These are phyloP conservation scores for Ophiostoma quercus DNA, from an alignment of 2,329 filamentous ascomycete genomes.

Conservation along the genomic window DNA sequence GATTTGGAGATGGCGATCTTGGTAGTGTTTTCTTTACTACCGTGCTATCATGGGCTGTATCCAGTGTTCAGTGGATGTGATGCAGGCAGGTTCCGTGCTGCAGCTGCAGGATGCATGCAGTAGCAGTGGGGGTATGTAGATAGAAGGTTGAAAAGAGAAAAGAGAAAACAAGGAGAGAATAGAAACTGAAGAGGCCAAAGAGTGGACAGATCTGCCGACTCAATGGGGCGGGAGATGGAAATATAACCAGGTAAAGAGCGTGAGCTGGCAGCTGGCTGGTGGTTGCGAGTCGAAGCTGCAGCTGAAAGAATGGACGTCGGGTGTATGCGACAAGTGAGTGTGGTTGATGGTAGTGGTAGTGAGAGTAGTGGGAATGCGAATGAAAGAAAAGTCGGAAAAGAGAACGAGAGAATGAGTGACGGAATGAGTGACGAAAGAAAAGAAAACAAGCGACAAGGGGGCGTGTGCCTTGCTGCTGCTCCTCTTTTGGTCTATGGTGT, in stretches of 20 bases:
- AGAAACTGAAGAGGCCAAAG: neutral
- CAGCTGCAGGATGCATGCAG: slow-evolving; percentile 1
- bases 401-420: neutral
- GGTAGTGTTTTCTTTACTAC: neutral
- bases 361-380: neutral
- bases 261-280: neutral
- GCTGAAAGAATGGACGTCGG: neutral
- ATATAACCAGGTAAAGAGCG: slow-evolving; percentile 13
- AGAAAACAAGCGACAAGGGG: neutral
- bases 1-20: neutral
- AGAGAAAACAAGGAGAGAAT: no score
- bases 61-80: neutral
- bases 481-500: slow-evolving; percentile 20
- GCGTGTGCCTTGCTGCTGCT: slow-evolving; percentile 13
- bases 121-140: neutral
- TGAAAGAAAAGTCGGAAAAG: neutral
- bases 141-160: neutral
- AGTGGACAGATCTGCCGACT: slow-evolving; percentile 6
- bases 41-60: neutral
- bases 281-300: slow-evolving; percentile 3
- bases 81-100: slow-evolving; percentile 7
- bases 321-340: neutral
- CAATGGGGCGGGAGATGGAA: slow-evolving; percentile 4
- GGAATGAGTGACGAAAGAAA: slow-evolving; percentile 9
- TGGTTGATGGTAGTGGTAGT: neutral